Percentiles rank a stretch among this genome's conserved stretches.
Evolutionary conservation across 139 green algal genomes (phyloP).

Genomic region (Micromonas commoda): DNA sequence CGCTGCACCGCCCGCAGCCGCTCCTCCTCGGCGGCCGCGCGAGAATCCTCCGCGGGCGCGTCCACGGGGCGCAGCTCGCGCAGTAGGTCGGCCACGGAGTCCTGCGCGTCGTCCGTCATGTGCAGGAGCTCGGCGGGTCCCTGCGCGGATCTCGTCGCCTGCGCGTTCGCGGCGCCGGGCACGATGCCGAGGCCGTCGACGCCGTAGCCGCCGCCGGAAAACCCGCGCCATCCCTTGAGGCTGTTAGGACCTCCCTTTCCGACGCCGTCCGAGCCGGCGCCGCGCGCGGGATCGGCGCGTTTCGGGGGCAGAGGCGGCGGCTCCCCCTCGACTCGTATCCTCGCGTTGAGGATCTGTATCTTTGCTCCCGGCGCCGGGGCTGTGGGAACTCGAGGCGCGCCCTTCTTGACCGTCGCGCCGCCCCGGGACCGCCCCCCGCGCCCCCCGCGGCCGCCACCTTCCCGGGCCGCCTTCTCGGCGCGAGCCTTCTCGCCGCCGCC

Average conservation of each 20-base stretch:
- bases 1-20: too few relatives aligned
- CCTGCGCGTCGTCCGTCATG: background rate
- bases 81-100: background rate
- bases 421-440: too few relatives aligned
- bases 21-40: too few relatives aligned
- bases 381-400: background rate
- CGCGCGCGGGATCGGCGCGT: too few relatives aligned
- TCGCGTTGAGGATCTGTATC: background rate
- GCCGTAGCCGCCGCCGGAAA: background rate
- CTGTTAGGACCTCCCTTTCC: background rate
- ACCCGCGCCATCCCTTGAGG: slow-evolving; percentile 1
- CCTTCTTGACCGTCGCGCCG: background rate
- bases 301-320: background rate
- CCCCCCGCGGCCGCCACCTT: background rate
- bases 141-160: background rate
- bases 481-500: background rate
- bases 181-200: slow-evolving; percentile 15
- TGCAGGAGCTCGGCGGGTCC: background rate
- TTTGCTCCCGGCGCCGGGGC: background rate
- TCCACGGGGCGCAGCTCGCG: background rate
- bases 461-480: background rate
- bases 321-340: background rate
- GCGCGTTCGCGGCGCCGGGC: background rate
- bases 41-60: too few relatives aligned
- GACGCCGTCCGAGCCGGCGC: background rate